A percentile compares a stretch with the other conserved stretches of the same genome.
phyloP scores from a whole-genome alignment of 768 basidiomycete species.

The Stropharia rugosoannulata region DNA sequence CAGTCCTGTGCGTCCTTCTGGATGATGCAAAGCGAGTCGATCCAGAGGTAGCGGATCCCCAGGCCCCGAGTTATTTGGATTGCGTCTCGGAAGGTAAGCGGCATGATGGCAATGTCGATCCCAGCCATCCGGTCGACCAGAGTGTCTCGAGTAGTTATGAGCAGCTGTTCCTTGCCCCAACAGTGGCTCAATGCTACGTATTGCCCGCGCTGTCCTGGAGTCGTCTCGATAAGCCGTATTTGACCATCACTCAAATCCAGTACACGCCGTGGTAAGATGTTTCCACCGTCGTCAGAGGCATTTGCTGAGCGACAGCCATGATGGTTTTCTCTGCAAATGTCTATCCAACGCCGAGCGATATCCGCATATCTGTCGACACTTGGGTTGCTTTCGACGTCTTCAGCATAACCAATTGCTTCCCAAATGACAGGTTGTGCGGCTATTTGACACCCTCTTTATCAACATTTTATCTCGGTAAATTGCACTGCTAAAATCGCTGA shows the following conservation, averaged over 20 bases:
- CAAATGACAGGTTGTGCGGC: constrained; percentile 4
- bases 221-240: constrained; percentile 10
- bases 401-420: constrained; percentile 12
- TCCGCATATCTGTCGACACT: constrained; percentile 9
- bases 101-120: constrained; percentile 9
- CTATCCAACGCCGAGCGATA: constrained; percentile 7
- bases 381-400: constrained; percentile 10
- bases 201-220: constrained; percentile 10
- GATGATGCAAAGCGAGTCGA: constrained; percentile 16
- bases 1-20: constrained; percentile 15
- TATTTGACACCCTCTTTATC: background rate
- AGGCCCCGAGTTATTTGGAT: constrained; percentile 9
- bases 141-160: constrained; percentile 11
- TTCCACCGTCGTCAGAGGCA: background rate
- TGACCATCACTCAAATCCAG: constrained; percentile 8
- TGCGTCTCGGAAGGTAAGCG: constrained; percentile 13
- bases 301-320: constrained; percentile 1
- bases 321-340: constrained; percentile 12
- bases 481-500: background rate
- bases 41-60: constrained; percentile 14
- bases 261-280: constrained; percentile 12
- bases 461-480: background rate
- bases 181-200: constrained; percentile 17
- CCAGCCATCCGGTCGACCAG: constrained; percentile 9
- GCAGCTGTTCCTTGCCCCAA: constrained; percentile 13